Percentiles rank a stretch among this genome's conserved stretches.
Conservation (phyloP, 305 asterid genomes). For the Fraxinus sp. region DNA sequence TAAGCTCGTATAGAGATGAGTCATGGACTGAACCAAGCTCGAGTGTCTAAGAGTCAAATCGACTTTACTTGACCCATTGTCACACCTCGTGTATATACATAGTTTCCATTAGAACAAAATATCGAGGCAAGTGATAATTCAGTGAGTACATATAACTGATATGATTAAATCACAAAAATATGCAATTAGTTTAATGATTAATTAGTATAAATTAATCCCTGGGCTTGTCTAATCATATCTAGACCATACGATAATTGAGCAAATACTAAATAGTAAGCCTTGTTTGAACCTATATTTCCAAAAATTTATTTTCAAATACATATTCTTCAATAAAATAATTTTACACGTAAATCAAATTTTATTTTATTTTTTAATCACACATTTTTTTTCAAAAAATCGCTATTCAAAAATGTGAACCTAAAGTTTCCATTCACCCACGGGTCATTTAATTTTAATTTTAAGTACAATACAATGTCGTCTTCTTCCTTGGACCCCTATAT, state of each 20-base stretch:
- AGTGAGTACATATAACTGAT: background rate
- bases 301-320: no score
- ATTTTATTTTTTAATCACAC: no score
- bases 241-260: constrained; percentile 14
- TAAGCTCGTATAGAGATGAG: background rate
- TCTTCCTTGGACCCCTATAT: constrained; percentile 18
- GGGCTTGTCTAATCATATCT: background rate
- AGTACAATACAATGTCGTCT: constrained; percentile 19
- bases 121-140: background rate
- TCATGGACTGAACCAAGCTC: background rate
- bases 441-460: constrained; percentile 17
- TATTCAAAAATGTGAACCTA: background rate
- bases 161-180: background rate
- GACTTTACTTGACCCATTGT: background rate
- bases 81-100: background rate
- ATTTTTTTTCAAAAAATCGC: no score
- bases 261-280: background rate
- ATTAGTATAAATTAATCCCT: background rate
- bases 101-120: background rate
- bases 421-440: constrained; percentile 20
- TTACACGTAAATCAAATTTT: no score
- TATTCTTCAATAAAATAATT: no score
- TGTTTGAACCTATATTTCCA: background rate
- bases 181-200: background rate
- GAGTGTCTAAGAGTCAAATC: background rate